Evolutionary conservation across 2,329 filamentous ascomycete species (phyloP).

Genomic region (Beauveria rudraprayagi): DNA sequence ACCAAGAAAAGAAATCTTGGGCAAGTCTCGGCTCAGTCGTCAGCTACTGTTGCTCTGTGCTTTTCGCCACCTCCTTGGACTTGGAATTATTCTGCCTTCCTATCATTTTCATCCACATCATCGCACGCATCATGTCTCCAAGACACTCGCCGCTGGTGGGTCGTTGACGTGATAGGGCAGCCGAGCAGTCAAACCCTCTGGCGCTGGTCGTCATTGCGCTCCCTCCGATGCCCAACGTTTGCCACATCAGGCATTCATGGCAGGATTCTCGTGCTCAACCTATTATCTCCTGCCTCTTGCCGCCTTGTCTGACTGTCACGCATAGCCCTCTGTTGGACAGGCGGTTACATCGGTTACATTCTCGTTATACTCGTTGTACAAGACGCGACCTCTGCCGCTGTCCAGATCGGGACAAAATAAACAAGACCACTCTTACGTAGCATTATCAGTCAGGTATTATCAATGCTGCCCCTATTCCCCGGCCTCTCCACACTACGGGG

Average conservation of each 20-base stretch:
- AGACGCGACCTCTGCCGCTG: background rate
- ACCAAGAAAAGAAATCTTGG: background rate
- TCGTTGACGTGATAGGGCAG: conserved; percentile 2
- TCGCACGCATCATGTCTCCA: background rate
- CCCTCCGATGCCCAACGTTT: conserved; percentile 5
- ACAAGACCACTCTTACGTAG: conserved; percentile 2
- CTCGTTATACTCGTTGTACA: background rate
- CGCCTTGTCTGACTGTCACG: background rate
- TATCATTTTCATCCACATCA: background rate
- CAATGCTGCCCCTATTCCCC: conserved; percentile 8
- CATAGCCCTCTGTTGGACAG: background rate
- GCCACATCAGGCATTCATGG: conserved; percentile 1
- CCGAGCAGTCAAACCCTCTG: background rate
- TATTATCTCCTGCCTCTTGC: background rate
- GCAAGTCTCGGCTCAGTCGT: background rate
- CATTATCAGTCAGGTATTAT: background rate
- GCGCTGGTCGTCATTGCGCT: background rate
- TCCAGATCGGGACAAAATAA: conserved; percentile 11
- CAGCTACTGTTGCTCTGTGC: background rate
- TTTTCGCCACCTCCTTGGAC: background rate
- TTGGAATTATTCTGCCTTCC: too few species aligned
- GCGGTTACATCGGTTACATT: background rate
- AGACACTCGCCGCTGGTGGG: conserved; percentile 4
- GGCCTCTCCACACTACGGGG: conserved; percentile 5
- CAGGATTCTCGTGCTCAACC: background rate